phyloP scores from a whole-genome alignment of 306 rosid genomes.

The Prunus salicina region DNA sequence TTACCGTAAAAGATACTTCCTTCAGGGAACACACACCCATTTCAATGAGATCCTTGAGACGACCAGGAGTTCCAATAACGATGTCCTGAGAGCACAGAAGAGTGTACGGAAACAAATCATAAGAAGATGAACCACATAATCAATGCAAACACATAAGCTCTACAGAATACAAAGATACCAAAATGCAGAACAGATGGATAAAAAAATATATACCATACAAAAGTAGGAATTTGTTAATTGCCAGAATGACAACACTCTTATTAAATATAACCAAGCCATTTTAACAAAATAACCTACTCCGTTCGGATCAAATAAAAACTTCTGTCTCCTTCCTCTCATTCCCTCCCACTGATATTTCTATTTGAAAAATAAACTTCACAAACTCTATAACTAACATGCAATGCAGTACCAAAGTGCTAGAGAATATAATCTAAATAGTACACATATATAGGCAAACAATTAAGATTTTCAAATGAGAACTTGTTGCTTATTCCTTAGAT shows the following conservation, averaged over 20 bases:
- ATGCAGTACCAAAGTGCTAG: background rate
- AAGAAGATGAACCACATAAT: background rate
- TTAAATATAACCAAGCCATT: no score
- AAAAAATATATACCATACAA: background rate
- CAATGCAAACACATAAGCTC: background rate
- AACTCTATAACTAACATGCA: no score
- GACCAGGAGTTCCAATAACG: constrained; percentile 97
- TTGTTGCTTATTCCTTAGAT: background rate
- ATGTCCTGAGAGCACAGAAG: constrained; percentile 54
- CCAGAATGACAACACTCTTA: no score
- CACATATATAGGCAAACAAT: background rate
- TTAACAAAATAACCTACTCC: no score
- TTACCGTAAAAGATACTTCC: constrained; percentile 87
- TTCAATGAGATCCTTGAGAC: constrained; percentile 85
- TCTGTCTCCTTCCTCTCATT: no score
- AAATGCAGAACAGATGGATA: background rate
- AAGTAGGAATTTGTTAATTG: background rate
- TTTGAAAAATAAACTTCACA: no score
- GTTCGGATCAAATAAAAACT: no score
- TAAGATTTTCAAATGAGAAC: background rate
- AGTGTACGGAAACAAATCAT: background rate
- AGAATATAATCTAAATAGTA: background rate
- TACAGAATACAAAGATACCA: background rate
- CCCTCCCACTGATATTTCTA: no score
- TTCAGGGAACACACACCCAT: constrained; percentile 73